Evolutionary conservation across 106 monocot species (phyloP), one percentile per base, ranked within the genome.

Genomic region (Platanthera zijinensis): DNA sequence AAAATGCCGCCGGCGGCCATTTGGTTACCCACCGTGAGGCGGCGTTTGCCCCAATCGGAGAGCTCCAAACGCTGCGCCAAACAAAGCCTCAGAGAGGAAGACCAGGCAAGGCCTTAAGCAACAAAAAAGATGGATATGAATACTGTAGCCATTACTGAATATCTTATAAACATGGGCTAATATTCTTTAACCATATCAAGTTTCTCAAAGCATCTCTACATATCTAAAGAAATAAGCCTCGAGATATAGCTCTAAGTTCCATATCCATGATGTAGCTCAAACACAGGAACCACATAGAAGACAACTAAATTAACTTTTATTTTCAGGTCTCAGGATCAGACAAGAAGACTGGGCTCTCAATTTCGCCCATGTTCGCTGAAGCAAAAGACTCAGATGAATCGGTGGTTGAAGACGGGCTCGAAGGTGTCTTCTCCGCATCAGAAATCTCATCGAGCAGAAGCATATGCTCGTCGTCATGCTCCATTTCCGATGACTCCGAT

Each of bases 281-380:
- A 56, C 56, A 11, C 9, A 56, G 17, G 17, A 56, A 56, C 11
- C 56, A 12, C 4, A 14, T 0, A 56, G 56, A 56, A 15, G 56
- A 56, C 13, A 56, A 56, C 12, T 13, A 56, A 56, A 14, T 57
- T 5, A 57, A 12, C 18, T n/a, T n/a, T 57, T 6, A 8, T 53
- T 13, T 53, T 74, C 68, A 92, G 67, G 83, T 62, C 74, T 95
- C 96, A 3, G 85, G 83, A 46, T 93, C 91, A 21, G 91, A 86
- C 71, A 91, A 83, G 80, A 91, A 86, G 28, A 81, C 76, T n/a
- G 97, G 89, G 77, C 92, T 94, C 1, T 94, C 89, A 4, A 68
- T 84, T 51, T 85, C 93, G 8, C 83, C 94, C 79, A 83, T 91
- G 51, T 82, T 91, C 4, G 96, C 96, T 11, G 96, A 97, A 84